Evolutionary conservation across 495 filamentous ascomycete species (phyloP).

Genomic region (Friedmanniomyces simplex): DNA sequence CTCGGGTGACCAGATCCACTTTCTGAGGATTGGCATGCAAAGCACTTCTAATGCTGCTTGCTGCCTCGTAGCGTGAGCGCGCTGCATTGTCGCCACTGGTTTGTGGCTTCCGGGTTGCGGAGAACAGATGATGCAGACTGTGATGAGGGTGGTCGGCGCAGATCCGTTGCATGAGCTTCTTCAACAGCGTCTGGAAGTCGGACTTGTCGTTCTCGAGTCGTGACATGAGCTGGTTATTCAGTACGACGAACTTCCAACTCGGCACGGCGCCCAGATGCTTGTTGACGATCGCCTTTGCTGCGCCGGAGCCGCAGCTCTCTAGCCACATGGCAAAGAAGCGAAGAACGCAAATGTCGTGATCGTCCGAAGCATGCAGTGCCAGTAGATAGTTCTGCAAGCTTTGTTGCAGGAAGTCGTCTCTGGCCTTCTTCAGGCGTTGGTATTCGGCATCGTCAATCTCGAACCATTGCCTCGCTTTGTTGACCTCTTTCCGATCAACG

Average conservation of each 20-base stretch:
- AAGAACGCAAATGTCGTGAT: constrained; percentile 78
- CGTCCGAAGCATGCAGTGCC: constrained; percentile 69
- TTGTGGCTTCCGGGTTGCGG: constrained; percentile 55
- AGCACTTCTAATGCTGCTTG: constrained; percentile 49
- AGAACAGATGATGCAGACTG: constrained; percentile 90
- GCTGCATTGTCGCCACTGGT: constrained; percentile 61
- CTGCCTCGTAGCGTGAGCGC: constrained; percentile 60
- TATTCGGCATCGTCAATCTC: constrained; percentile 80
- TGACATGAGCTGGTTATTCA: constrained; percentile 95
- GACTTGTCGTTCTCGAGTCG: constrained; percentile 60
- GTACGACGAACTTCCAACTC: constrained; percentile 77
- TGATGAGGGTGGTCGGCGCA: constrained; percentile 91
- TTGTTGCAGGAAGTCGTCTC: constrained; percentile 70
- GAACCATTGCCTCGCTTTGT: constrained; percentile 78
- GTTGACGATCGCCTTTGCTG: constrained; percentile 66
- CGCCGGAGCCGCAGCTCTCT: constrained; percentile 59
- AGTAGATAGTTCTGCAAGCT: constrained; percentile 94
- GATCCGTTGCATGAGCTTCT: constrained; percentile 61
- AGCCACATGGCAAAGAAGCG: constrained; percentile 96
- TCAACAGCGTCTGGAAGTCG: constrained; percentile 66
- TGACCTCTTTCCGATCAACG: constrained; percentile 36
- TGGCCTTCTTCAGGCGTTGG: constrained; percentile 58
- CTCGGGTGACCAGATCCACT: constrained; percentile 47
- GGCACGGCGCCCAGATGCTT: constrained; percentile 61
- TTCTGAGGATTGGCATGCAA: constrained; percentile 44